Base-by-base conservation (phyloP, 2,329 filamentous ascomycete genomes). In the Aspergillus sp. region DNA sequence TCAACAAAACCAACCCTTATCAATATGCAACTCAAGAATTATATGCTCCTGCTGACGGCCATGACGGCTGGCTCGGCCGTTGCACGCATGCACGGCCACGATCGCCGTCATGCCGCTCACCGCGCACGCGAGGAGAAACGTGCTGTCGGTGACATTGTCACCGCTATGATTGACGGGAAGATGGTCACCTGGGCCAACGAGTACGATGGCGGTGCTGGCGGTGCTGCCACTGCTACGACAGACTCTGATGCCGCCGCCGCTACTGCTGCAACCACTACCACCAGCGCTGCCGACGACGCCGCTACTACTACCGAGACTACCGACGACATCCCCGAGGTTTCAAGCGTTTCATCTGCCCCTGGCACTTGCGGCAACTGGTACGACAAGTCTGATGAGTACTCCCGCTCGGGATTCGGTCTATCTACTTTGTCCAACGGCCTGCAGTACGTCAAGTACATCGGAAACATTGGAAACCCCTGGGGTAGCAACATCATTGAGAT, bases 401-500 rank as follows among this genome's bases (percentile, higher is more conserved):
- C 64, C 30, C 61, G 53, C 47, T 34, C 55, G 2, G 74, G 73
- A 56, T 76, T 76, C 61, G 74, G 74, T 55, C 58, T 42, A 11
- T 56, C 57, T 54, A 66, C 63, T 57, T 34, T 53, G 15, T n/a
- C 53, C 41, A 62, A 65, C 49, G 42, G 43, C 17, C 58, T 60
- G 26, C 57, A 61, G 32, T 56, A 60, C 43, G 61, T 66, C 55
- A 62, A 63, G 53, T 76, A 70, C 62, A 58, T 58, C 20, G 74
- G 74, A 49, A 76, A 76, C 61, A 56, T 69, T 43, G 74, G 74
- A 53, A 61, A 18, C 54, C 74, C 74, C 6, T 75, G 72, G 66
- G 73, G 76, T 54, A 73, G 71, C 70, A 75, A 76, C 71, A 73
- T 76, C 57, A 70, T 73, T 58, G 59, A 73, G 56, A 68, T 78